phyloP scores from a whole-genome alignment of 345 rosid species.

The Rhodomyrtus tomentosa region DNA sequence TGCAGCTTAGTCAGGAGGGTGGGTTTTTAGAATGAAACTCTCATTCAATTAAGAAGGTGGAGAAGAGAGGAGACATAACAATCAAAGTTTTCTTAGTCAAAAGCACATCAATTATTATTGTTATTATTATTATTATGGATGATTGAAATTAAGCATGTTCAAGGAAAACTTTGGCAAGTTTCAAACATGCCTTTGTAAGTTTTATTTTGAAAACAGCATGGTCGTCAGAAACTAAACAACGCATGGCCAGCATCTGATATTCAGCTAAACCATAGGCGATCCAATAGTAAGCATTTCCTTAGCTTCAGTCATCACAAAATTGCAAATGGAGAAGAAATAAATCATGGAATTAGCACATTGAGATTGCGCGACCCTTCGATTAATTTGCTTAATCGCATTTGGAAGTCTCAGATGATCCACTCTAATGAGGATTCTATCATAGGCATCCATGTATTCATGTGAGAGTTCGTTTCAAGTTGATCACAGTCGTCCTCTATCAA shows the following conservation, averaged over 20 bases:
- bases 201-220: neutral
- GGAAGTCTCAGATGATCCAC: neutral
- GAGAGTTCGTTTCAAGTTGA: neutral
- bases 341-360: neutral
- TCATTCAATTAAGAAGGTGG: no score
- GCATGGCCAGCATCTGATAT: neutral
- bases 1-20: no score
- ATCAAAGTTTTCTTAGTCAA: neutral
- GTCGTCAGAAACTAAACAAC: neutral
- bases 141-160: neutral
- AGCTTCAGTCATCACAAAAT: neutral
- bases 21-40: no score
- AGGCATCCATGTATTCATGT: neutral
- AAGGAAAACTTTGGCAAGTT: neutral
- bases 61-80: no score
- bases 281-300: neutral
- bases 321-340: neutral
- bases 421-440: neutral
- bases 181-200: neutral
- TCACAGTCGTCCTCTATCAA: neutral
- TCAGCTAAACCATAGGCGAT: neutral
- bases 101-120: neutral
- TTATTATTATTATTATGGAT: neutral
- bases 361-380: neutral
- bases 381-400: neutral